Evolutionary conservation across 2,329 filamentous ascomycete genomes (phyloP), one percentile per base, ranked within the genome.

Genomic region (Ceratocystis variospora): DNA sequence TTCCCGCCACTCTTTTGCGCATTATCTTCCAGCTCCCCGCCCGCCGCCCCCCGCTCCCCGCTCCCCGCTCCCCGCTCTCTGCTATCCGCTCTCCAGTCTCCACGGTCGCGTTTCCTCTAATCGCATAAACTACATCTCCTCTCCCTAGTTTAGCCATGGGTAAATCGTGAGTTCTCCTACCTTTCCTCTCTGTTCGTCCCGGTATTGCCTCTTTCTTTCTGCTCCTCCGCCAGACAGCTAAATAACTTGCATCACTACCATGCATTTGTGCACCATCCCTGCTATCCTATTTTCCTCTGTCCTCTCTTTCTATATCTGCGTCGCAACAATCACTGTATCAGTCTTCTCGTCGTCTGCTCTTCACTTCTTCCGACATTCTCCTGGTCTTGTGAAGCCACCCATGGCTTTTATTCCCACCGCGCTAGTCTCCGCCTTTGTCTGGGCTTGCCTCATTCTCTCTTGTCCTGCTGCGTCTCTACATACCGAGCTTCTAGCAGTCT

Each of bases 81-180:
- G 17, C 8, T 22, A 17, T 48, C 46, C 46, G 19, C 10, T 46
- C 45, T 15, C 45, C n/a, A 6, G 6, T 48, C 46, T n/a, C n/a
- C 17, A 41, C 10, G 37, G 37, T 41, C 37, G 37, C 37, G 37
- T 15, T 41, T 41, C 57, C 46, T 65, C 44, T 65, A 46, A 19
- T 44, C 33, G 12, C 33, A 55, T 25, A 19, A 41, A 17, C 15
- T 22, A 7, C 12, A 44, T 17, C 61, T 7, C 22, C 41, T 33
- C 7, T 15, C 57, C 19, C 8, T 17, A 10, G n/a, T 28, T 37
- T 19, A 57, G 53, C 61, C 68, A 81, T 82, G 80, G 80, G 80
- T 70, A 81, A 82, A 79, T 80, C 80, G 80, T 82, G 75, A 79
- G 79, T 80, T n/a, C 50, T 66, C 59, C 65, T 67, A 46, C 64